Conservation (phyloP, 805 yeast species). For the Candida qinlingensis region DNA sequence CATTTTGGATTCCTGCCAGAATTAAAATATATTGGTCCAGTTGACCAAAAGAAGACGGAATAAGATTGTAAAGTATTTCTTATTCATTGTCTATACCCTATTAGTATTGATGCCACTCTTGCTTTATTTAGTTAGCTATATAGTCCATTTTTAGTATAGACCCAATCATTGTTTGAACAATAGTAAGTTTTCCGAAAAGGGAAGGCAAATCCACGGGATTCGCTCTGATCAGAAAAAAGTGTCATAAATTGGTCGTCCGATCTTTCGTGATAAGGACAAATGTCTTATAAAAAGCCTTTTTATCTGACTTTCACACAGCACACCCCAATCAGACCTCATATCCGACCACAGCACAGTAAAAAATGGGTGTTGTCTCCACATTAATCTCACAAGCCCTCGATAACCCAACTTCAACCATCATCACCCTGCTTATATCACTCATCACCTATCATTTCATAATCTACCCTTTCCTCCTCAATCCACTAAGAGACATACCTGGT, state of each 20-base stretch:
- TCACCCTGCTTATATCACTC: background rate
- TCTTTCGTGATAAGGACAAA: too few species aligned
- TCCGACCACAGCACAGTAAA: background rate
- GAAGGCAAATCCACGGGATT: too few species aligned
- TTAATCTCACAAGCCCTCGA: background rate
- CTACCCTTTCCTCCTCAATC: constrained; percentile 44
- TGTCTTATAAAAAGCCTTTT: background rate
- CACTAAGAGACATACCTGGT: constrained; percentile 51
- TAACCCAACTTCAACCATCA: background rate
- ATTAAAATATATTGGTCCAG: constrained; percentile 1
- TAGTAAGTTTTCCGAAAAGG: too few species aligned
- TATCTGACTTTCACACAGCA: background rate
- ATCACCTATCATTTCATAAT: constrained; percentile 31
- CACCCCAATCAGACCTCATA: background rate
- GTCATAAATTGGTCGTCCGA: too few species aligned
- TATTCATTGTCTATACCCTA: too few species aligned
- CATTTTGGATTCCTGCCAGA: constrained; percentile 55
- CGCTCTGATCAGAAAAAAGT: too few species aligned
- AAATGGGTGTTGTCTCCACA: background rate
- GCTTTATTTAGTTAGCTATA: too few species aligned
- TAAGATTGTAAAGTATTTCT: background rate
- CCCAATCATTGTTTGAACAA: too few species aligned
- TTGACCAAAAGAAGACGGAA: background rate
- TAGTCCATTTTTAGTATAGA: too few species aligned
- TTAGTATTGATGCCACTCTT: too few species aligned